phyloP scores from a whole-genome alignment of 345 rosid genomes.

The Salix purpurea region DNA sequence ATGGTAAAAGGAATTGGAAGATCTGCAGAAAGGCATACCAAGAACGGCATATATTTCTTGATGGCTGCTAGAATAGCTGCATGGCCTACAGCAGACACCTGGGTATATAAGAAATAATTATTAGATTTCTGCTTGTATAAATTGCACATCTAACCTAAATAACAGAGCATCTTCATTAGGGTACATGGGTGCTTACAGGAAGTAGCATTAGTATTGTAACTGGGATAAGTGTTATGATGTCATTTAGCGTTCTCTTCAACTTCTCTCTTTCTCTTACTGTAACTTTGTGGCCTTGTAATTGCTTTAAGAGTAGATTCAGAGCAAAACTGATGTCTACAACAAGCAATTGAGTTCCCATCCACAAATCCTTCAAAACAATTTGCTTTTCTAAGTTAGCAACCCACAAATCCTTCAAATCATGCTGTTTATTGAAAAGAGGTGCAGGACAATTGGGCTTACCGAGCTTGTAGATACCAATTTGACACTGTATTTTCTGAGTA shows the following conservation, averaged over 20 bases:
- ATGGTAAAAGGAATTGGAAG: not conserved
- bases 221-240: constrained; percentile 50
- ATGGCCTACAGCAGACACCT: constrained; percentile 65
- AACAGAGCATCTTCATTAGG: too few species aligned
- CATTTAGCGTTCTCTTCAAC: constrained; percentile 42
- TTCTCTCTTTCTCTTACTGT: constrained; percentile 43
- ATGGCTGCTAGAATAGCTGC: constrained; percentile 58
- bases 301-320: constrained; percentile 42
- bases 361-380: constrained; percentile 35
- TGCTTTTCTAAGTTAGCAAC: not conserved
- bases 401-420: not conserved
- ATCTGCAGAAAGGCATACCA: constrained; percentile 34
- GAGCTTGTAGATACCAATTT: constrained; percentile 31
- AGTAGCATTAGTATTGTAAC: constrained; percentile 56
- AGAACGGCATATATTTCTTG: constrained; percentile 44
- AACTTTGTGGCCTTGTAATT: constrained; percentile 33
- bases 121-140: not conserved
- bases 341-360: constrained; percentile 64
- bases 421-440: constrained; percentile 1
- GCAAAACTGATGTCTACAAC: constrained; percentile 38
- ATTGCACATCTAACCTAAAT: not conserved
- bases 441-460: constrained; percentile 24
- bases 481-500: constrained; percentile 39
- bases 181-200: constrained; percentile 42
- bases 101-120: not conserved